Conservation (phyloP, 2,329 filamentous ascomycete genomes). For the Penicillium sp. region DNA sequence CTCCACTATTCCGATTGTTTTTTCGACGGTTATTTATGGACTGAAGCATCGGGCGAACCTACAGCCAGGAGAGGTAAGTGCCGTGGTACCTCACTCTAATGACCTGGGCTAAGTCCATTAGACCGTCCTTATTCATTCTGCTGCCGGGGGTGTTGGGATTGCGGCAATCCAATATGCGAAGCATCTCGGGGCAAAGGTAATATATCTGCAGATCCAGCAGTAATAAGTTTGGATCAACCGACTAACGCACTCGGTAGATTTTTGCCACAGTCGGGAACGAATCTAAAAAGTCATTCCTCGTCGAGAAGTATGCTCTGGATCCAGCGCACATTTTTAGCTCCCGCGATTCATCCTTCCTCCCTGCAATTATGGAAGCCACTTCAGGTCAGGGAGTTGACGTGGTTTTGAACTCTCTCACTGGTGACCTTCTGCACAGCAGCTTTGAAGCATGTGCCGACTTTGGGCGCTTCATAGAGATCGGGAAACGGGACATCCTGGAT, state of each 20-base stretch:
- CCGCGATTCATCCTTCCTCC: neutral
- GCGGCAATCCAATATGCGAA: slow-evolving; percentile 18
- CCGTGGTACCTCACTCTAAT: neutral
- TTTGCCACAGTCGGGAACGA: slow-evolving; percentile 19
- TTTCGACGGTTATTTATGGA: neutral
- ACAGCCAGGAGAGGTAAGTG: neutral
- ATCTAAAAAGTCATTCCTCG: slow-evolving; percentile 17
- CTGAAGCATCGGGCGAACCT: neutral
- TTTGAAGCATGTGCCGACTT: slow-evolving; percentile 24
- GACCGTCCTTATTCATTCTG: slow-evolving; percentile 19
- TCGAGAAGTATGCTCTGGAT: slow-evolving; percentile 9
- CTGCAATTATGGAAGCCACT: neutral
- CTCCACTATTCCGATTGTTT: neutral
- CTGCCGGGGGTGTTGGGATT: slow-evolving; percentile 13
- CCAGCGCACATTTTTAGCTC: slow-evolving; percentile 25
- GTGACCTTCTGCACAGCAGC: slow-evolving; percentile 20
- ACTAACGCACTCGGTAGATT: slow-evolving; percentile 1
- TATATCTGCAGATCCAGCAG: neutral
- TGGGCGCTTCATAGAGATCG: slow-evolving; percentile 21
- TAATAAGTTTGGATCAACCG: neutral
- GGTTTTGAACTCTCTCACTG: slow-evolving; percentile 24
- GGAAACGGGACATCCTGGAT: slow-evolving; percentile 10
- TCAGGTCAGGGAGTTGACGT: neutral
- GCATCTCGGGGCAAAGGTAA: neutral
- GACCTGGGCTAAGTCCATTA: neutral